phyloP scores from a whole-genome alignment of 2,329 filamentous ascomycete species.

The Aureobasidium uvarum region DNA sequence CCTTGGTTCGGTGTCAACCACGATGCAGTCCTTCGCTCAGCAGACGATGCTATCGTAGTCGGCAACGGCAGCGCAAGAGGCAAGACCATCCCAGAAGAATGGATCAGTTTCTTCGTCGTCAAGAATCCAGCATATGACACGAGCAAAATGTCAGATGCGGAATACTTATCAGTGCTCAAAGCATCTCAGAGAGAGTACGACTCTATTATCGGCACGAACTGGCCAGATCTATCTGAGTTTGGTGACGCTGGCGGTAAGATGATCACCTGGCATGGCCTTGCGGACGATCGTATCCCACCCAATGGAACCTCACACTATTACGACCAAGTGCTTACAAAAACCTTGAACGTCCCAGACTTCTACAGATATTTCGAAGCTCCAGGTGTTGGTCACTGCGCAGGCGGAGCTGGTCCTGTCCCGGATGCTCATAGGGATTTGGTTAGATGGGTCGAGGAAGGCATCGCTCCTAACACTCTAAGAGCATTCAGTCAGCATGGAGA shows the following conservation, averaged over 20 bases:
- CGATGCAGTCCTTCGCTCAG: constrained; percentile 31
- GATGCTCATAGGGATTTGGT: constrained; percentile 30
- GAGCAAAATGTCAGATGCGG: constrained; percentile 35
- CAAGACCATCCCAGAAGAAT: constrained; percentile 34
- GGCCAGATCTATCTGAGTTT: constrained; percentile 43
- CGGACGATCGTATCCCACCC: constrained; percentile 42
- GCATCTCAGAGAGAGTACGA: constrained; percentile 36
- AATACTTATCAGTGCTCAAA: constrained; percentile 34
- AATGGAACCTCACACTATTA: constrained; percentile 43
- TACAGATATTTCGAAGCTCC: constrained; percentile 45
- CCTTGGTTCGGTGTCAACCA: constrained; percentile 40
- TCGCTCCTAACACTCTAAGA: constrained; percentile 33
- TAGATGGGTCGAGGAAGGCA: constrained; percentile 37
- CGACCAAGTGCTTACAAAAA: constrained; percentile 35
- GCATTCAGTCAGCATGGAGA: constrained; percentile 22
- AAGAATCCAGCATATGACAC: constrained; percentile 38
- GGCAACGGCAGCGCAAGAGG: constrained; percentile 32
- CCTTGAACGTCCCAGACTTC: constrained; percentile 36
- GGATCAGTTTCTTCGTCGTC: constrained; percentile 40
- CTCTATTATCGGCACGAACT: constrained; percentile 40
- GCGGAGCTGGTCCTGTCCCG: constrained; percentile 36
- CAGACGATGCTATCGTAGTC: constrained; percentile 36
- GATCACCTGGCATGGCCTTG: constrained; percentile 46
- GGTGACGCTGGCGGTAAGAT: constrained; percentile 43
- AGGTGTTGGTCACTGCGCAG: constrained; percentile 41